These are phyloP conservation scores for Diaporthe sp. DNA, from an alignment of 2,329 filamentous ascomycete species.

Conservation along the genomic window DNA sequence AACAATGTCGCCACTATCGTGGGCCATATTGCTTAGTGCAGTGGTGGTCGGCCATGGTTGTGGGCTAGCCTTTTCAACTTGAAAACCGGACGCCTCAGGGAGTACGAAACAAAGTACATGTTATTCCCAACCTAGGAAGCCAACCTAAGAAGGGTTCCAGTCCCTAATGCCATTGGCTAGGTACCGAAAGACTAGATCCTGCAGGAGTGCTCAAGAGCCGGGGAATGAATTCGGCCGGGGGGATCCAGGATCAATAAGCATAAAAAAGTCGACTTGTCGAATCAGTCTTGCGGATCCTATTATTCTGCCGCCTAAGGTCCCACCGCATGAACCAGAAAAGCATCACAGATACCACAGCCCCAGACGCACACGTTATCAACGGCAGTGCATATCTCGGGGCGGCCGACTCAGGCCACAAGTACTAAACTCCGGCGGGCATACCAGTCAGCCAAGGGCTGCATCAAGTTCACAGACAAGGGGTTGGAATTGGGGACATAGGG, in stretches of 20 bases:
- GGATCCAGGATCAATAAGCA: neutral
- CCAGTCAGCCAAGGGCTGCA: neutral
- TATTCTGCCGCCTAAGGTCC: constrained; percentile 2
- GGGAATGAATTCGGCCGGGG: neutral
- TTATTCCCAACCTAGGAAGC: neutral
- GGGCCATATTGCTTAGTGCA: neutral
- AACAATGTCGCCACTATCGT: neutral
- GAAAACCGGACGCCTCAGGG: neutral
- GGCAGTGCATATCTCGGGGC: constrained; percentile 19
- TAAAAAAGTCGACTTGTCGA: neutral
- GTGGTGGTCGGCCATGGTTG: neutral
- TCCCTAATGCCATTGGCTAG: too few species aligned
- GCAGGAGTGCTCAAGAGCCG: neutral
- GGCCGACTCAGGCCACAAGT: constrained; percentile 2
- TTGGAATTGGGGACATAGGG: too few species aligned
- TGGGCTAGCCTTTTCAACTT: neutral
- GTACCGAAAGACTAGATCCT: too few species aligned
- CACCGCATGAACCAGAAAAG: constrained; percentile 8
- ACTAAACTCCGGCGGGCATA: neutral
- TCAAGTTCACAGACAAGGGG: neutral
- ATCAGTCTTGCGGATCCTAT: neutral
- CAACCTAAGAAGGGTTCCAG: neutral
- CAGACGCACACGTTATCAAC: neutral
- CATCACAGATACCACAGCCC: neutral
- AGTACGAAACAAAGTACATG: too few species aligned